Evolutionary conservation across 352 stramenopile species (phyloP).

Genomic region (Aphanomyces stellatus): DNA sequence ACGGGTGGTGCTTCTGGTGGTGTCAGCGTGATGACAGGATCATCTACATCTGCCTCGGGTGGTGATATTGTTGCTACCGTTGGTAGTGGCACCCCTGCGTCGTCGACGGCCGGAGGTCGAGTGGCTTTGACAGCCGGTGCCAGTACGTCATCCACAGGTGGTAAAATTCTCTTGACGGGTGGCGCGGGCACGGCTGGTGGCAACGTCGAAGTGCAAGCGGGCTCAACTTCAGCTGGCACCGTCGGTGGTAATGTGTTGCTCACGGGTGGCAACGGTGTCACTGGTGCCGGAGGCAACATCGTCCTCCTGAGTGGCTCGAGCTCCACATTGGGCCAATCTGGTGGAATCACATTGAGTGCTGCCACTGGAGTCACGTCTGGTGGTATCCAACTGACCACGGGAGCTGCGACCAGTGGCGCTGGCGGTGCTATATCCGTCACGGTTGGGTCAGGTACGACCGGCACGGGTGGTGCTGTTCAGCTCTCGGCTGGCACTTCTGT

Average conservation of each 20-base stretch:
- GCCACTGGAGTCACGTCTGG: slow-evolving; percentile 51
- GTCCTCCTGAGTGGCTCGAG: slow-evolving; percentile 62
- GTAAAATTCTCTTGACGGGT: slow-evolving; percentile 22
- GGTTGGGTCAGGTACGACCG: slow-evolving; percentile 40
- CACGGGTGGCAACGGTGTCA: not conserved
- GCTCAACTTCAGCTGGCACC: not conserved
- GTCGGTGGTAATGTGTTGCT: slow-evolving; percentile 9
- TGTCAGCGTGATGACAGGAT: not conserved
- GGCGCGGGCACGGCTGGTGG: slow-evolving; percentile 68
- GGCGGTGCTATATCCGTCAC: slow-evolving; percentile 41
- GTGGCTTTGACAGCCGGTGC: slow-evolving; percentile 33
- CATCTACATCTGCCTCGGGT: not conserved
- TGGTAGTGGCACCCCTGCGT: slow-evolving; percentile 20
- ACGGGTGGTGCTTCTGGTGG: slow-evolving; percentile 10
- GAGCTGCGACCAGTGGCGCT: slow-evolving; percentile 40
- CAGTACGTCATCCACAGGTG: slow-evolving; percentile 1
- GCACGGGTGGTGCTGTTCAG: not conserved
- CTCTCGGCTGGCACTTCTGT: not conserved
- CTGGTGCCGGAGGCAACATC: slow-evolving; percentile 31
- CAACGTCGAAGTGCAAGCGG: slow-evolving; percentile 31
- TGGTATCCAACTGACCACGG: slow-evolving; percentile 45
- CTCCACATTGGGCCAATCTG: slow-evolving; percentile 42
- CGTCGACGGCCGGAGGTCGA: slow-evolving; percentile 44
- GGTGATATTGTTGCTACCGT: slow-evolving; percentile 5
- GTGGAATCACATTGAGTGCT: slow-evolving; percentile 39